Conservation (phyloP, 2,329 filamentous ascomycete genomes). For the Claviceps lovelessii region DNA sequence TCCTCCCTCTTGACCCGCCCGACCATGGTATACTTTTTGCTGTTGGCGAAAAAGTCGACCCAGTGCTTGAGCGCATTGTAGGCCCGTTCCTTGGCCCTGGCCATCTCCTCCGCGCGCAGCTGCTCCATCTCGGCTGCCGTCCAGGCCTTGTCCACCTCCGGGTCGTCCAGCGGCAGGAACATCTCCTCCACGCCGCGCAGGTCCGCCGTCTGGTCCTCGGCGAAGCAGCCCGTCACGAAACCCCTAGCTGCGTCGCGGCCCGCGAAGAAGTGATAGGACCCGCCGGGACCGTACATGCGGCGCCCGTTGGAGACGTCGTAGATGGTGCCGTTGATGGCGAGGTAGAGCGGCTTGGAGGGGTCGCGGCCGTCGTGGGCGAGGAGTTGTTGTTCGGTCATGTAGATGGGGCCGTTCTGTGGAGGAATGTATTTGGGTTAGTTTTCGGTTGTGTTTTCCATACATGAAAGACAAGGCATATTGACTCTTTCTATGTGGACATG, state of each 20-base stretch:
- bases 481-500: neutral
- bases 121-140: constrained; percentile 36
- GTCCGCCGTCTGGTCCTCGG: constrained; percentile 70
- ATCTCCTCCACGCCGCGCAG: constrained; percentile 77
- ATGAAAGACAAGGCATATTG: too few species aligned
- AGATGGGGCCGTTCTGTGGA: constrained; percentile 40
- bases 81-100: constrained; percentile 50
- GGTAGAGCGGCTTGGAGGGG: constrained; percentile 63
- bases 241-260: constrained; percentile 75
- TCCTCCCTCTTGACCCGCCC: constrained; percentile 55
- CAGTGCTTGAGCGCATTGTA: constrained; percentile 60
- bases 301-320: constrained; percentile 65
- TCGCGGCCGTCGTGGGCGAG: constrained; percentile 64
- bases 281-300: constrained; percentile 66
- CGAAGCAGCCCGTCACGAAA: constrained; percentile 88
- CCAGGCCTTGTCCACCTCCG: constrained; percentile 45
- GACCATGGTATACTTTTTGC: constrained; percentile 67
- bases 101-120: constrained; percentile 47
- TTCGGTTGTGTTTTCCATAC: neutral
- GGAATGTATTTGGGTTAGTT: neutral
- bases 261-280: constrained; percentile 74
- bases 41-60: constrained; percentile 68
- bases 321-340: constrained; percentile 78
- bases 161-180: constrained; percentile 54
- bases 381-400: constrained; percentile 64